A percentile compares a stretch with the other conserved stretches of the same genome.
Evolutionary conservation across 2,329 filamentous ascomycete genomes (phyloP).

Genomic region (Talaromyces funiculosus): DNA sequence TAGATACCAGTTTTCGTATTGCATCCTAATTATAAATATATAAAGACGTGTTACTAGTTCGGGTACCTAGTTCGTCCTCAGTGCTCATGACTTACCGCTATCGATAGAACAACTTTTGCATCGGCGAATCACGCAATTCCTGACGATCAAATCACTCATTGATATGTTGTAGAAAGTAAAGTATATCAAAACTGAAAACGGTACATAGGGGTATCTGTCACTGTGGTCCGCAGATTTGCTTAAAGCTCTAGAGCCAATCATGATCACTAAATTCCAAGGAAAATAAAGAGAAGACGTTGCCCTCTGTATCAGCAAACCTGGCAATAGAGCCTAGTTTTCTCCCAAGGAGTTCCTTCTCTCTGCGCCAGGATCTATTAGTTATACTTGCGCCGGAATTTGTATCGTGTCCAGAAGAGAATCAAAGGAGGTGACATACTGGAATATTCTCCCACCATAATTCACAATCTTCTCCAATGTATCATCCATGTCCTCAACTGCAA

Average conservation of each 20-base stretch:
- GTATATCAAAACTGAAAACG: not conserved
- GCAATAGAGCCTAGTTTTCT: not conserved
- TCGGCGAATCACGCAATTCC: not conserved
- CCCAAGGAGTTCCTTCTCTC: not conserved
- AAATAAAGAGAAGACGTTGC: slow-evolving; percentile 2
- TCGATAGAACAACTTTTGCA: too few species aligned
- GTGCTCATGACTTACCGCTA: too few species aligned
- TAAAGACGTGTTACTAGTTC: too few species aligned
- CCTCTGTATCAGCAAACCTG: slow-evolving; percentile 9
- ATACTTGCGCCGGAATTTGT: not conserved
- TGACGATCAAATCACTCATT: not conserved
- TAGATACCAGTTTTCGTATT: too few species aligned
- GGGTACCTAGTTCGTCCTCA: too few species aligned
- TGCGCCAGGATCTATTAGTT: not conserved
- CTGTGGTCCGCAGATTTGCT: too few species aligned
- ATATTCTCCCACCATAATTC: not conserved
- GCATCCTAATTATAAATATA: too few species aligned
- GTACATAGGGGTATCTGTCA: too few species aligned
- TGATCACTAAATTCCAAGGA: too few species aligned
- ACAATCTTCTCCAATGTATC: slow-evolving; percentile 8
- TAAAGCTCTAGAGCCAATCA: too few species aligned
- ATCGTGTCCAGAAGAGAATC: too few species aligned
- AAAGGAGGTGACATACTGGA: slow-evolving; percentile 1
- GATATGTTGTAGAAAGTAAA: not conserved
- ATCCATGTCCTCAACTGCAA: slow-evolving; percentile 6